Conservation (phyloP, 1,139 yeast genomes). For the Yamadazyma siamensis region DNA sequence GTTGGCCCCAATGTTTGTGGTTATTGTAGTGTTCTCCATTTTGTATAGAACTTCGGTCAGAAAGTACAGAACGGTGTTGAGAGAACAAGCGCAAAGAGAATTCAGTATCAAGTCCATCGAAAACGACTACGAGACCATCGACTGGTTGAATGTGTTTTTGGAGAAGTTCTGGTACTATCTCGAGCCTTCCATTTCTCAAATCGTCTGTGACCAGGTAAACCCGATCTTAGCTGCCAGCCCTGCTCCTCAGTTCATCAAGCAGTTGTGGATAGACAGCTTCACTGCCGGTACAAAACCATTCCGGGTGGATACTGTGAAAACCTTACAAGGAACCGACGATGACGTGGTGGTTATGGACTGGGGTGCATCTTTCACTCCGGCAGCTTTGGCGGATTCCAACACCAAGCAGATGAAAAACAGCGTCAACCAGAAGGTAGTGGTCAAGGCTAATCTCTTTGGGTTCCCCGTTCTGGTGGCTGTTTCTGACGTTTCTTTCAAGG, state of each 20-base stretch:
- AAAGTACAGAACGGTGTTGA: slow-evolving; percentile 66
- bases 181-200: slow-evolving; percentile 88
- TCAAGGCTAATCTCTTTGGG: slow-evolving; percentile 68
- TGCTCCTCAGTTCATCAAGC: slow-evolving; percentile 80
- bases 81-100: slow-evolving; percentile 84
- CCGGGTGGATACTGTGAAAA: slow-evolving; percentile 82
- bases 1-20: slow-evolving; percentile 74
- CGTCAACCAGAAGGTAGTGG: slow-evolving; percentile 75
- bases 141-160: slow-evolving; percentile 86
- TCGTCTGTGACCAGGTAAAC: slow-evolving; percentile 81
- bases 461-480: slow-evolving; percentile 61
- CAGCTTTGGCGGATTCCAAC: slow-evolving; percentile 76
- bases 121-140: slow-evolving; percentile 87
- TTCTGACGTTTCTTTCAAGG: slow-evolving; percentile 60
- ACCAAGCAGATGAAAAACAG: slow-evolving; percentile 78
- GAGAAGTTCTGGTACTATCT: slow-evolving; percentile 88
- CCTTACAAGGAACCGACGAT: slow-evolving; percentile 80
- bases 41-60: slow-evolving; percentile 82
- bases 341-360: slow-evolving; percentile 97
- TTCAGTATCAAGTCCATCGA: slow-evolving; percentile 77
- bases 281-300: slow-evolving; percentile 96
- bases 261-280: slow-evolving; percentile 81
- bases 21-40: slow-evolving; percentile 57
- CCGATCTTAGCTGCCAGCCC: slow-evolving; percentile 72
- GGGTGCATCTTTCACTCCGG: slow-evolving; percentile 89